Base-by-base conservation (phyloP, 306 rosid genomes). In the Purshia tridentata region DNA sequence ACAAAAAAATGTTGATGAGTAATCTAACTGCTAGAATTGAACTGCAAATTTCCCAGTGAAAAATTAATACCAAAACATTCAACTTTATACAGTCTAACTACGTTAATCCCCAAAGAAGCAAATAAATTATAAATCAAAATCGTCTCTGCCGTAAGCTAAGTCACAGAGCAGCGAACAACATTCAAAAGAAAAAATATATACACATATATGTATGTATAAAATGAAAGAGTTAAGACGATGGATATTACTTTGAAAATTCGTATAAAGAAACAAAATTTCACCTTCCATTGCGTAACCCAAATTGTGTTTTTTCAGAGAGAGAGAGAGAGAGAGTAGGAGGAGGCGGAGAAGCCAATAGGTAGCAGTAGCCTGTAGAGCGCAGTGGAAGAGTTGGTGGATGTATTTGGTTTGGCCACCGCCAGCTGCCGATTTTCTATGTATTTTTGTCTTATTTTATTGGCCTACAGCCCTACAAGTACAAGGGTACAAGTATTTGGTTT, bases 241-340 rank as follows among this genome's bases (percentile, higher is more conserved):
- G 46, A 15, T 61, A 35, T 6, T 42, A 40, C 35, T 8, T 40
- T 23, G 44, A 42, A 65, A 18, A 44, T 61, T 39, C 48, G 39
- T 8, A 74, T 9, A 52, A 23, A 11, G n/a, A 67, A 22, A 13
- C 15, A 48, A 35, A n/a, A 29, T 54, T 54, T 74, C 40, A 66
- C 78, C 78, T 75, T 49, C 72, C 78, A 65, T 75, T n/a, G 35
- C 15, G 20, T 9, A 49, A 73, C 11, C 40, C 59, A 18, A 14
- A 39, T n/a, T 51, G 62, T 23, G 29, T 45, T 39, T 5, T 61
- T 13, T 39, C 9, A 72, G 6, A 54, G 10, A 16, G 37, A 41
- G 6, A 12, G 37, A 65, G 53, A 29, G 35, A 29, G n/a, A n/a
- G n/a, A n/a, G n/a, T n/a, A n/a, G 35, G 35, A 29, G 13, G 5